Evolutionary conservation across 2,329 filamentous ascomycete genomes (phyloP).

Genomic region (Tolypocladium capitatum): DNA sequence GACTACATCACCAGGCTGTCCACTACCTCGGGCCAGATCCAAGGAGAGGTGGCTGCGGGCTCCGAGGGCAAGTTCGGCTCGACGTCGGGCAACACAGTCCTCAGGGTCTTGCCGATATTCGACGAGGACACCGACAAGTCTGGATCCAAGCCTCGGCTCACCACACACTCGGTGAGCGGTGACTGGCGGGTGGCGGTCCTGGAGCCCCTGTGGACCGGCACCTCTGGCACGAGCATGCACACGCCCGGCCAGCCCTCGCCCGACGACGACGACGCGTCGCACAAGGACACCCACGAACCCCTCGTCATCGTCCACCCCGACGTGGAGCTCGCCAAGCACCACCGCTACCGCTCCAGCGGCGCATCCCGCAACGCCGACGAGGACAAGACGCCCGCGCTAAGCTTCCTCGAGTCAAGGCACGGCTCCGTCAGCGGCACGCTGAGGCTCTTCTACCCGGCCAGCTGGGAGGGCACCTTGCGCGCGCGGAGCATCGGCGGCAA

Average conservation of each 20-base stretch:
- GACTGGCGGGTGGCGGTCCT: conserved; percentile 22
- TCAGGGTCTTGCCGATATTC: conserved; percentile 31
- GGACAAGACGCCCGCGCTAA: conserved; percentile 11
- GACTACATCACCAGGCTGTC: conserved; percentile 32
- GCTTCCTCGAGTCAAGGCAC: conserved; percentile 27
- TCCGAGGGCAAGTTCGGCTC: conserved; percentile 21
- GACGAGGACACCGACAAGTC: conserved; percentile 9
- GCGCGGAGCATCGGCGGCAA: conserved; percentile 26
- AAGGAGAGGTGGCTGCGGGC: conserved; percentile 25
- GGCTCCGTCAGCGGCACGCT: conserved; percentile 30
- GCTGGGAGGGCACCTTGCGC: conserved; percentile 34
- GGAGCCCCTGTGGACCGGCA: conserved; percentile 29
- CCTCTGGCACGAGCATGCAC: conserved; percentile 1
- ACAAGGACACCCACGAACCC: conserved; percentile 8
- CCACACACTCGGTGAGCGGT: conserved; percentile 32
- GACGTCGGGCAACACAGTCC: conserved; percentile 25
- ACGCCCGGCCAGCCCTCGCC: neutral
- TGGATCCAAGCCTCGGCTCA: conserved; percentile 16
- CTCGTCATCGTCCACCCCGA: conserved; percentile 7
- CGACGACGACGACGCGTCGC: neutral
- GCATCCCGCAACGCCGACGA: too few relatives aligned
- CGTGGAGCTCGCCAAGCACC: neutral
- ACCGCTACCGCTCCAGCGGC: too few relatives aligned
- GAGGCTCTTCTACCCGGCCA: conserved; percentile 28
- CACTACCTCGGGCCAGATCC: conserved; percentile 31